These are phyloP conservation scores for Ogataea zsoltii DNA, from an alignment of 805 yeast genomes.

Conservation along the genomic window DNA sequence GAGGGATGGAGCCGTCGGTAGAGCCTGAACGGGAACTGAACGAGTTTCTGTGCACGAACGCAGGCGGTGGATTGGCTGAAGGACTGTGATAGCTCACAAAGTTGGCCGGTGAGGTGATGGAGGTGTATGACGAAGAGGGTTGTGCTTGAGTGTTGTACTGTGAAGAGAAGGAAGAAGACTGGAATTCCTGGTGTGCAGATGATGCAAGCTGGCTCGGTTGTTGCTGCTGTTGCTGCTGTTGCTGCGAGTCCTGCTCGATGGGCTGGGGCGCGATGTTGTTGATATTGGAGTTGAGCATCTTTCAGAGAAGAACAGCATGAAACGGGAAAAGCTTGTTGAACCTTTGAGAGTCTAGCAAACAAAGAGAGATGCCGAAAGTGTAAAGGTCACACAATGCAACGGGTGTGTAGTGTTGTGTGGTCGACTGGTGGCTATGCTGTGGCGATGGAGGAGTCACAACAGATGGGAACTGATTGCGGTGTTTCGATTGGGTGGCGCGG, in stretches of 20 bases:
- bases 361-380: not conserved
- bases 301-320: conserved; percentile 1
- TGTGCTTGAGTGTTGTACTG: conserved; percentile 10
- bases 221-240: conserved; percentile 16
- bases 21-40: conserved; percentile 30
- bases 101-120: conserved; percentile 32
- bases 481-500: too few species aligned
- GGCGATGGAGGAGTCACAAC: too few species aligned
- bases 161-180: conserved; percentile 9
- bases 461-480: too few species aligned
- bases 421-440: too few species aligned
- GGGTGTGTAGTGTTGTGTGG: too few species aligned
- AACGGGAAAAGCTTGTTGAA: not conserved
- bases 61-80: conserved; percentile 32
- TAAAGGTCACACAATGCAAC: too few species aligned
- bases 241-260: conserved; percentile 18
- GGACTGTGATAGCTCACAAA: conserved; percentile 35
- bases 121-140: conserved; percentile 28
- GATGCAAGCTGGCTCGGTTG: not conserved
- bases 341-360: not conserved
- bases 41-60: conserved; percentile 28
- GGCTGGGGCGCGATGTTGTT: conserved; percentile 19
- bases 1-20: conserved; percentile 17
- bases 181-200: conserved; percentile 8
- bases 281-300: conserved; percentile 16